A percentile compares a stretch with the other conserved stretches of the same genome.
These are phyloP conservation scores for Suillus sp. DNA, from an alignment of 768 basidiomycete genomes.

Conservation along the genomic window DNA sequence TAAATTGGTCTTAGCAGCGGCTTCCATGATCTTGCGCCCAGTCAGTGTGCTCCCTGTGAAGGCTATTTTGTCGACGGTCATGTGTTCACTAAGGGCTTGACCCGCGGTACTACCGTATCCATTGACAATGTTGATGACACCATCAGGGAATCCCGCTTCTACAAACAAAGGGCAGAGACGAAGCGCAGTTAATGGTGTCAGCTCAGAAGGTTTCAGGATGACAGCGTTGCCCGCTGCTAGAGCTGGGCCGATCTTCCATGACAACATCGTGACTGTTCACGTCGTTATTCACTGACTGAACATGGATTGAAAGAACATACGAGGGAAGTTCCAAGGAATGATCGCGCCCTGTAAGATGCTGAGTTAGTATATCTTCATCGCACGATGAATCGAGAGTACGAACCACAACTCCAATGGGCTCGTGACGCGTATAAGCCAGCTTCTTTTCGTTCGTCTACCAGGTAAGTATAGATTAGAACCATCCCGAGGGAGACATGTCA, in stretches of 20 bases:
- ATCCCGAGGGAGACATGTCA: not conserved
- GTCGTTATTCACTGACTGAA: not conserved
- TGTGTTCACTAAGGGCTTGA: conserved; percentile 56
- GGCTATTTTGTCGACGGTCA: conserved; percentile 64
- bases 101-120: conserved; percentile 60
- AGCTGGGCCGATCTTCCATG: conserved; percentile 57
- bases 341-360: conserved; percentile 42
- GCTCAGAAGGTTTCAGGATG: conserved; percentile 68
- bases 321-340: conserved; percentile 71
- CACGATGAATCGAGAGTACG: conserved; percentile 6
- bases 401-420: conserved; percentile 58
- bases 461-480: not conserved
- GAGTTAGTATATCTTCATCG: conserved; percentile 17
- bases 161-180: conserved; percentile 45
- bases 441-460: conserved; percentile 52
- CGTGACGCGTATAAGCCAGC: conserved; percentile 70
- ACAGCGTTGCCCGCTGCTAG: conserved; percentile 63
- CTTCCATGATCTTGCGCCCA: conserved; percentile 65
- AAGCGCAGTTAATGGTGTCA: conserved; percentile 61
- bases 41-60: conserved; percentile 73
- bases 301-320: conserved; percentile 7
- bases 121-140: conserved; percentile 61
- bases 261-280: not conserved
- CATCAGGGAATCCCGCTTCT: conserved; percentile 64
- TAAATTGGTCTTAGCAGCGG: conserved; percentile 63